Percentiles rank a stretch among this genome's conserved stretches.
phyloP scores from a whole-genome alignment of 768 basidiomycete genomes.

The Termitomyces eurrhizus region DNA sequence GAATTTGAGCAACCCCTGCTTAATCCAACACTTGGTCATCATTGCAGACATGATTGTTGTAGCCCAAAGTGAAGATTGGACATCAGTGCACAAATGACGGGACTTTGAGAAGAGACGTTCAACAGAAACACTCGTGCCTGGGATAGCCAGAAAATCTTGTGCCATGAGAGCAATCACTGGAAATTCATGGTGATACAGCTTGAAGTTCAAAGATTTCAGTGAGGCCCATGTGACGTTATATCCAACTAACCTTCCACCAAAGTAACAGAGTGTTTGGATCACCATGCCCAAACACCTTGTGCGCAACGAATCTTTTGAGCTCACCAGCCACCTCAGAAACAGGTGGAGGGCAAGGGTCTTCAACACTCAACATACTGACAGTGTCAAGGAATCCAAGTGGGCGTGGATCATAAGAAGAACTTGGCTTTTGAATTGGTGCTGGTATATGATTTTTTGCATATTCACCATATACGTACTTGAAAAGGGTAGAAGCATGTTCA shows the following conservation, averaged over 20 bases:
- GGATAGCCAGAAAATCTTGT: too few relatives aligned
- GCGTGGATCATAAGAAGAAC: background rate
- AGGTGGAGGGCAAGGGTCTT: background rate
- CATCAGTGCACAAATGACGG: too few relatives aligned
- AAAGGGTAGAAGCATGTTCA: background rate
- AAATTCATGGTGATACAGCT: background rate
- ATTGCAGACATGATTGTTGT: too few relatives aligned
- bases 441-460: background rate
- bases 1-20: too few relatives aligned
- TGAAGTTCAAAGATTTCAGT: too few relatives aligned
- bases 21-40: too few relatives aligned
- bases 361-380: background rate
- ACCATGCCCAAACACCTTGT: background rate
- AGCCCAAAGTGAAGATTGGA: too few relatives aligned
- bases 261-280: background rate
- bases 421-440: background rate
- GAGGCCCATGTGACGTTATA: too few relatives aligned
- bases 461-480: background rate
- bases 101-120: too few relatives aligned
- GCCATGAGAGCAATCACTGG: background rate
- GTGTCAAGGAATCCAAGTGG: background rate
- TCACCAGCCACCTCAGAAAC: slow-evolving; percentile 1
- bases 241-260: background rate
- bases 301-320: background rate
- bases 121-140: too few relatives aligned